Percentiles rank a stretch among this genome's conserved stretches.
Evolutionary conservation across 345 rosid species (phyloP).

Genomic region (Gynandropsis gynandra): DNA sequence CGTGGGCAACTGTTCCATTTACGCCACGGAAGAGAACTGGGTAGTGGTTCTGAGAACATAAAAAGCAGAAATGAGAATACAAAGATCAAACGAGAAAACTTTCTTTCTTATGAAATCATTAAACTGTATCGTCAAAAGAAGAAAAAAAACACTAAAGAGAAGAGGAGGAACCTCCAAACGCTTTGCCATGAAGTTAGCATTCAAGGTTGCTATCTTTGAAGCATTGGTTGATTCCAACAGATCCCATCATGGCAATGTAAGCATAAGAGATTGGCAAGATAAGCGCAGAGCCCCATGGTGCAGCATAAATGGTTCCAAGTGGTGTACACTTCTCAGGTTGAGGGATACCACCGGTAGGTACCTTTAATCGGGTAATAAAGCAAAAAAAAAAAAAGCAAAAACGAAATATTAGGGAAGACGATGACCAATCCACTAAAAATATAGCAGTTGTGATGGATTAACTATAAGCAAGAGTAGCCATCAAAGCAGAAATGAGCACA

Average conservation of each 20-base stretch:
- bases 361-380: constrained; percentile 28
- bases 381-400: constrained; percentile 7
- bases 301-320: constrained; percentile 86
- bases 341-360: constrained; percentile 83
- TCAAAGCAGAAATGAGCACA: constrained; percentile 11
- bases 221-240: constrained; percentile 91
- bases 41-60: constrained; percentile 49
- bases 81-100: too few species aligned
- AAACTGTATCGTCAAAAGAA: background rate
- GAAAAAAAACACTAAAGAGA: constrained; percentile 7
- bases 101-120: too few species aligned
- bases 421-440: constrained; percentile 14
- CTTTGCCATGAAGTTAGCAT: constrained; percentile 98
- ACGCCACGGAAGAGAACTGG: constrained; percentile 96
- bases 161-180: constrained; percentile 68
- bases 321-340: constrained; percentile 63
- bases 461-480: background rate
- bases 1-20: too few species aligned
- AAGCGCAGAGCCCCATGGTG: constrained; percentile 99
- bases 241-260: constrained; percentile 98
- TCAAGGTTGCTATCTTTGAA: constrained; percentile 86
- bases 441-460: constrained; percentile 11
- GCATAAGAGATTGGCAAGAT: constrained; percentile 94
- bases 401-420: background rate
- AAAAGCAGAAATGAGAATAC: constrained; percentile 2